Evolutionary conservation across 306 rosid genomes (phyloP).

Genomic region (Vigna nakashimae): DNA sequence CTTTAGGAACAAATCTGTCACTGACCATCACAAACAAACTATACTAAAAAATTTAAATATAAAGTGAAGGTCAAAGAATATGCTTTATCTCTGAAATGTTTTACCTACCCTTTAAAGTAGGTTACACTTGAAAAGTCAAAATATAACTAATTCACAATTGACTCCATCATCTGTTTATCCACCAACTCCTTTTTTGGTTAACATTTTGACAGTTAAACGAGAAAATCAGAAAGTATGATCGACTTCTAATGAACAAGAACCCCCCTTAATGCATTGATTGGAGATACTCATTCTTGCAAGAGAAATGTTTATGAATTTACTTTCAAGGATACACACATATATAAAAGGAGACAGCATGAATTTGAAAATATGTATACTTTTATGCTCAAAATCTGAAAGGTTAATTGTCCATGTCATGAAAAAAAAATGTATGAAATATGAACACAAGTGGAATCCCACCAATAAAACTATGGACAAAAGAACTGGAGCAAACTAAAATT

Average conservation of each 20-base stretch:
- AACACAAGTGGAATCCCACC: conserved; percentile 36
- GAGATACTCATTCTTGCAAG: conserved; percentile 1
- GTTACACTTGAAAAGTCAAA: background rate
- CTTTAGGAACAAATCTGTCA: background rate
- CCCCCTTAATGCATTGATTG: background rate
- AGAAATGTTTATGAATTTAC: background rate
- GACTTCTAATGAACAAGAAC: background rate
- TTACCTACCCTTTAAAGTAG: conserved; percentile 12
- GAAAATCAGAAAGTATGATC: background rate
- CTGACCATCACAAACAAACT: background rate
- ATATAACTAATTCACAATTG: background rate
- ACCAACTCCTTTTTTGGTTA: background rate
- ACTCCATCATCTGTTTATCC: background rate
- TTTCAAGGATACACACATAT: conserved; percentile 3
- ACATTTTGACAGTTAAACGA: conserved; percentile 1
- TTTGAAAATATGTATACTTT: conserved; percentile 1
- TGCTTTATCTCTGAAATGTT: background rate
- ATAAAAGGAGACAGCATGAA: background rate
- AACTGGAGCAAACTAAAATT: conserved; percentile 52
- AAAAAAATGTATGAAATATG: background rate
- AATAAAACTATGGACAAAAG: conserved; percentile 45
- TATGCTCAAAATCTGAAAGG: conserved; percentile 13
- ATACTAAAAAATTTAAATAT: background rate
- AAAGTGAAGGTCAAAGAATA: background rate
- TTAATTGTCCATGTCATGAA: background rate